Conservation (phyloP, 1,139 yeast genomes). For the Diutina neorugosa region DNA sequence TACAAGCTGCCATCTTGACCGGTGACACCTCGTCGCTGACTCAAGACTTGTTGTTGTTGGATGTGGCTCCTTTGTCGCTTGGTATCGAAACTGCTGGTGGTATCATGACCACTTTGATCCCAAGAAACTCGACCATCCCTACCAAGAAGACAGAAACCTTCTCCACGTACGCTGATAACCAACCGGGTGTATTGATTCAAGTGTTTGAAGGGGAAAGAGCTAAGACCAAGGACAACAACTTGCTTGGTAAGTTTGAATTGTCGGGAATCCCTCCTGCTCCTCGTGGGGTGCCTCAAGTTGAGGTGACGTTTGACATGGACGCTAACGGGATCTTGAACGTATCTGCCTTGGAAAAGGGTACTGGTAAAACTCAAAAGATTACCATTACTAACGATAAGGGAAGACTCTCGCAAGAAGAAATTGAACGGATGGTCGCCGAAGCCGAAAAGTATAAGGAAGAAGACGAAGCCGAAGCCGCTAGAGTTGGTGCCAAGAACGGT, state of each 20-base stretch:
- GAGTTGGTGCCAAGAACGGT: slow-evolving; percentile 73
- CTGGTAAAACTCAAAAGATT: slow-evolving; percentile 55
- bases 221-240: slow-evolving; percentile 5
- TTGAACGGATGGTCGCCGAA: slow-evolving; percentile 90
- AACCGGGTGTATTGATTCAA: slow-evolving; percentile 5
- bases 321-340: slow-evolving; percentile 5
- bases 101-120: slow-evolving; percentile 4
- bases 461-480: slow-evolving; percentile 28
- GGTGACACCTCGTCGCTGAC: slow-evolving; percentile 34
- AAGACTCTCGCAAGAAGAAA: slow-evolving; percentile 84
- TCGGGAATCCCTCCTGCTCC: slow-evolving; percentile 5
- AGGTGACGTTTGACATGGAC: slow-evolving; percentile 4
- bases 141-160: slow-evolving; percentile 5
- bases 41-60: slow-evolving; percentile 6
- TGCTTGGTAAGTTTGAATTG: slow-evolving; percentile 4
- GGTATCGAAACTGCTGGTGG: slow-evolving; percentile 6
- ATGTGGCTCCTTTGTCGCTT: slow-evolving; percentile 5
- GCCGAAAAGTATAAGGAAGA: slow-evolving; percentile 86
- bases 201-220: slow-evolving; percentile 5
- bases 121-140: slow-evolving; percentile 5
- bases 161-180: slow-evolving; percentile 5
- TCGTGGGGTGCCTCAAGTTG: slow-evolving; percentile 4
- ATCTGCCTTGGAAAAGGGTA: slow-evolving; percentile 5
- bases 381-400: slow-evolving; percentile 97
- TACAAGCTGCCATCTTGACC: slow-evolving; percentile 87